Base-by-base conservation (phyloP, 805 yeast species). In the Starmerella ratchasimensis region DNA sequence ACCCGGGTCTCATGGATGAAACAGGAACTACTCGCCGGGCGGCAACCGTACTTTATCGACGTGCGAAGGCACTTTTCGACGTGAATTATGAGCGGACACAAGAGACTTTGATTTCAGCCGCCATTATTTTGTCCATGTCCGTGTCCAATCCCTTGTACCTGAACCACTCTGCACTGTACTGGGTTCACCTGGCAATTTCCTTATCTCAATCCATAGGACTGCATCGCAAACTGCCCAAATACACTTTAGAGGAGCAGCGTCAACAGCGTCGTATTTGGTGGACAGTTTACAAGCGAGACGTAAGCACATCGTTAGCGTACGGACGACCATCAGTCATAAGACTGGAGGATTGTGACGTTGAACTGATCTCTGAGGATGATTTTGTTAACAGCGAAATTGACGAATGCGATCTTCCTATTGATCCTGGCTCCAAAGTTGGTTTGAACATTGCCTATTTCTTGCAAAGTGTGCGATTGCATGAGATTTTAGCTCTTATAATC, bases 121-220 rank as follows among this genome's bases (percentile, higher is more conserved):
- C 76, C 27, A 55, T 73, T 17, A 57, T 80, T 21, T 64, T 80
- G 43, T 77, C 80, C 0, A 68, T 75, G 49, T 76, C 73, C 57
- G 74, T 83, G 75, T 86, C 76, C 45, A 76, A 80, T 2, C 79
- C 80, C 8, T 77, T 77, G 46, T 75, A 72, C 47, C 74, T 74
- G 26, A 66, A 79, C 21, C 70, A 75, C 37, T 76, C 75, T 53
- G 69, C 74, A 2, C 72, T 69, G 50, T 75, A 74, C 55, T 75
- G 83, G 82, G 68, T 76, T 9, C 65, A 81, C 34, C 68, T 74
- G 9, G 86, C 83, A 1, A 63, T 78, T 24, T 68, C 75, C 9
- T 61, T 75, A 34, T 86, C 86, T 2, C 84, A 78, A 52, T 79
- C 80, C 10, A 68, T 73, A 50, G 93, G 93, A 1, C 62, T 81